Evolutionary conservation across 1,139 yeast genomes (phyloP).

Genomic region (Yamadazyma oceani): DNA sequence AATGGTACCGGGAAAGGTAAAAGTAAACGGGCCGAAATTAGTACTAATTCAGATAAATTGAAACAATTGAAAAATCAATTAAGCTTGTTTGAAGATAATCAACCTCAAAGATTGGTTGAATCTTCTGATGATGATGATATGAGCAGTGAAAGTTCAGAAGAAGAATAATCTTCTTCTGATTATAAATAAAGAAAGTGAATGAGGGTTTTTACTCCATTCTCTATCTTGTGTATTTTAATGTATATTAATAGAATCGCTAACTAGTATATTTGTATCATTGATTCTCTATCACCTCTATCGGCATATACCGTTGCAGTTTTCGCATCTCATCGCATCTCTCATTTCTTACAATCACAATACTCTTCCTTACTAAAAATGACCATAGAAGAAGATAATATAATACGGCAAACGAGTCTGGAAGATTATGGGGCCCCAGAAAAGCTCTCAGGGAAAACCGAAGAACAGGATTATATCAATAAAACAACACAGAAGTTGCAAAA

Average conservation of each 20-base stretch:
- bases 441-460: too few species aligned
- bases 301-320: not conserved
- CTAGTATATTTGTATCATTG: not conserved
- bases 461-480: not conserved
- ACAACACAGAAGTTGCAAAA: not conserved
- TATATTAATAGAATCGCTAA: constrained; percentile 2
- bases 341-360: too few species aligned
- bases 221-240: constrained; percentile 2
- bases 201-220: too few species aligned
- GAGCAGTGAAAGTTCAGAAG: constrained; percentile 64
- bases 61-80: constrained; percentile 82
- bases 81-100: constrained; percentile 66
- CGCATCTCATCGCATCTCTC: constrained; percentile 2
- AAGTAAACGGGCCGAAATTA: constrained; percentile 47
- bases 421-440: too few species aligned
- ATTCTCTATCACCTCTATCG: too few species aligned
- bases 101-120: constrained; percentile 25
- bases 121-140: constrained; percentile 48
- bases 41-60: constrained; percentile 72
- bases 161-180: constrained; percentile 38
- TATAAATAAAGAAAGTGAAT: not conserved
- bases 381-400: not conserved
- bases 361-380: not conserved
- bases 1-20: constrained; percentile 54
- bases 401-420: constrained; percentile 1